Base-by-base conservation (phyloP, 306 rosid species). In the Sesbania bispinosa region DNA sequence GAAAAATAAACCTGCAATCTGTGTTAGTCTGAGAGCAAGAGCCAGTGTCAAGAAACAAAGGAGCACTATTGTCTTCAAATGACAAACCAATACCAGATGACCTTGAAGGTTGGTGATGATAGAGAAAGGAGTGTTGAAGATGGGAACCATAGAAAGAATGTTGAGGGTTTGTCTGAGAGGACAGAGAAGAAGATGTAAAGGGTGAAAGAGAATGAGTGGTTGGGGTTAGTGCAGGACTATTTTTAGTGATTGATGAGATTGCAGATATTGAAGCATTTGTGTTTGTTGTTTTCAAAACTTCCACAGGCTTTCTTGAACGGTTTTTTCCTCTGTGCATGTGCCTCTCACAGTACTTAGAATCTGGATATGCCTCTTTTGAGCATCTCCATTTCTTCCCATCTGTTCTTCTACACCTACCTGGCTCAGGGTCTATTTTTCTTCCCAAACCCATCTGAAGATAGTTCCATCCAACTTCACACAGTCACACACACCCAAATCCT, bases 281-380 rank as follows among this genome's bases (percentile, higher is more conserved):
- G 53, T 43, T 73, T 21, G 80, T n/a, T 42, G 86, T 16, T 73
- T 89, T 88, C 23, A 77, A 73, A 74, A 86, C 84, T 89, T 92
- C 98, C 98, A 89, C 95, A 88, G 95, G 98, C 95, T 92, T 92
- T 92, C 98, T 92, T 92, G 96, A 92, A 88, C 96, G 98, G 86
- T 92, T 92, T 46, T 92, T 92, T 4, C 98, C 98, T 89, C 96
- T 83, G 18, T 92, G 98, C 98, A 92, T 89, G 88, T 92, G 98
- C 73, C 95, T 92, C 73, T 92, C 98, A 76, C 96, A 92, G 88
- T 92, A 92, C 53, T 92, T 92, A 0, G 98, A 92, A 82, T 89
- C 98, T 9, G 86, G 86, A 55, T 78, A 89, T 29, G 98, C 96
- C 59, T 92, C 98, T 78, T 92, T 92, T 21, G 98, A 89, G 41